Evolutionary conservation across 257 asterid genomes (phyloP), one percentile per base, ranked within the genome.

Genomic region (Penstemon newberryi): DNA sequence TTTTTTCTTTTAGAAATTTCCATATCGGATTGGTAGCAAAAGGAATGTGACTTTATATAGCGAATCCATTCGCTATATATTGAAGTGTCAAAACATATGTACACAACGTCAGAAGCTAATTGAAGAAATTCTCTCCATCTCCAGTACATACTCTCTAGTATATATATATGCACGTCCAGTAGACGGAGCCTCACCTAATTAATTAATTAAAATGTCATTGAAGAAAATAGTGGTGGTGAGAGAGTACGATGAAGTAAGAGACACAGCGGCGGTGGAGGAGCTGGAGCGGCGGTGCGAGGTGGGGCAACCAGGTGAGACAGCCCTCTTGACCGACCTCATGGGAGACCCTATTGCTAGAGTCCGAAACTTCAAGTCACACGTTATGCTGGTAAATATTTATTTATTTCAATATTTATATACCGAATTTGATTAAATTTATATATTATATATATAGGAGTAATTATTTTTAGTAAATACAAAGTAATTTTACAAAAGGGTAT

Each of bases 301-400:
- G 56, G 95, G 88, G 2, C 87, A 80, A 55, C 82, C 83, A 1
- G 97, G 95, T 45, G 83, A 88, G 44, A 84, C 87, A 7, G 77
- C 91, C 8, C 79, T 88, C 3, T 80, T 88, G 66, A 85, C 96
- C 61, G 89, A 88, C 82, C 90, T 87, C 70, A 83, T 83, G 92
- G 96, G 92, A 6, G 95, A 91, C 80, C 96, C 97, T 50, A 61
- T 87, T 73, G 86, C 89, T 6, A 84, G 96, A 6, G 85, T 91
- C 10, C 79, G 92, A 13, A 77, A 82, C 67, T 85, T 86, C 77
- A 47, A 68, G 5, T 78, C 82, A 8, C 95, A 85, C 65, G 45
- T 83, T 56, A 91, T 86, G 97, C 76, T 91, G 93, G 97, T 91
- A 81, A 49, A 4, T 15, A 47, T 25, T 25, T 25, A 25, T 25